Conservation (phyloP, 345 rosid species). For the Eutrema heterophyllum region DNA sequence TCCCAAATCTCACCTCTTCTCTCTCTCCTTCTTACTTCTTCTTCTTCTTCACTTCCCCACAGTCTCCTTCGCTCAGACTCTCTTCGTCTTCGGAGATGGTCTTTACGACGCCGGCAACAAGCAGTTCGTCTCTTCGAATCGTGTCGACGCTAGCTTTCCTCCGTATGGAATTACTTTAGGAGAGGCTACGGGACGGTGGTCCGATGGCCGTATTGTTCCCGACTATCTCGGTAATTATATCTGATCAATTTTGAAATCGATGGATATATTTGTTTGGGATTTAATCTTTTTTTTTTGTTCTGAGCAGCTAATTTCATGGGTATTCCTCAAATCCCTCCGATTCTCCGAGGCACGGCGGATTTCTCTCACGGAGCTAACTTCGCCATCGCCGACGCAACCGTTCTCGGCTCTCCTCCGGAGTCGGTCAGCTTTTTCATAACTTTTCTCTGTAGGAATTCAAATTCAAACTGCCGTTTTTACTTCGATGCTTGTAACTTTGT, state of each 20-base stretch:
- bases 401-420: constrained; percentile 27
- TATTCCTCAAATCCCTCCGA: constrained; percentile 21
- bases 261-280: background rate
- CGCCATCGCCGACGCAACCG: constrained; percentile 32
- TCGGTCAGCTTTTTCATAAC: constrained; percentile 15
- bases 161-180: constrained; percentile 36
- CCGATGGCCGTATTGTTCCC: constrained; percentile 38
- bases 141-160: constrained; percentile 23
- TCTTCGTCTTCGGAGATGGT: constrained; percentile 31
- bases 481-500: background rate
- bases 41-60: constrained; percentile 13
- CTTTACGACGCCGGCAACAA: constrained; percentile 36
- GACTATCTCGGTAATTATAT: constrained; percentile 32
- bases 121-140: constrained; percentile 21
- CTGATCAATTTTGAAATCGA: background rate
- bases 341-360: constrained; percentile 18
- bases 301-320: constrained; percentile 26
- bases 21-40: background rate
- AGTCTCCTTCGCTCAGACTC: constrained; percentile 9
- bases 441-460: background rate
- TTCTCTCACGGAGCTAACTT: constrained; percentile 36
- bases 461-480: background rate
- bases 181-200: constrained; percentile 36
- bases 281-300: background rate
- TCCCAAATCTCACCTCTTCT: background rate